phyloP scores from a whole-genome alignment of 1,284 basidiomycete genomes.

The Cryptococcus sp. region DNA sequence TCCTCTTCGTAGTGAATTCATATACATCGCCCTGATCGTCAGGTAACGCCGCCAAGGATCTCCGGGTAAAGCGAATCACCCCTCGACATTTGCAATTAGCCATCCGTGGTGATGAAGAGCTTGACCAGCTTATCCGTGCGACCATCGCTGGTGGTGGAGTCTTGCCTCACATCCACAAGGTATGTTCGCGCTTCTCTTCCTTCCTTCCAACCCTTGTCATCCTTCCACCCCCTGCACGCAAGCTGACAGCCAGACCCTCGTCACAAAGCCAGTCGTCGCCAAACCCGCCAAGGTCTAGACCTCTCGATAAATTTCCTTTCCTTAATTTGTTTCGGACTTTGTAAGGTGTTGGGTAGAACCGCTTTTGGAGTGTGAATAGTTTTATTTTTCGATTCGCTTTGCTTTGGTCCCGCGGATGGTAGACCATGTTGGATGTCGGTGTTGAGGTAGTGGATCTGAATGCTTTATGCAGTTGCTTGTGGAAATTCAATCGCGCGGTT shows the following conservation, averaged over 20 bases:
- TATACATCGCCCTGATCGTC: neutral
- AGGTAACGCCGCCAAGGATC: constrained; percentile 96
- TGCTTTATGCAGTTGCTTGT: too few species aligned
- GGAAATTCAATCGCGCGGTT: too few species aligned
- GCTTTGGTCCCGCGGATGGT: constrained; percentile 3
- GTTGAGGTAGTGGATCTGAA: too few species aligned
- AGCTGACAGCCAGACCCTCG: constrained; percentile 22
- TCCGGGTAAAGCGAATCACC: constrained; percentile 93
- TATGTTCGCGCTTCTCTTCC: constrained; percentile 10
- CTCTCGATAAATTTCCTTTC: neutral
- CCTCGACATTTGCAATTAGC: constrained; percentile 66
- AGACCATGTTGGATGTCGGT: neutral
- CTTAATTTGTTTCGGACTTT: neutral
- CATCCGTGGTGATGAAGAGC: constrained; percentile 85
- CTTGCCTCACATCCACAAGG: constrained; percentile 93
- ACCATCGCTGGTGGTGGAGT: constrained; percentile 78
- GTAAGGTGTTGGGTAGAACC: neutral
- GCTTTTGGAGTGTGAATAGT: neutral
- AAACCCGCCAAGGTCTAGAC: constrained; percentile 16
- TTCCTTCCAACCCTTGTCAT: neutral
- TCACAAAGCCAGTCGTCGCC: constrained; percentile 24
- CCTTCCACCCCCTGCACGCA: neutral
- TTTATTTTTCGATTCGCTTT: constrained; percentile 5
- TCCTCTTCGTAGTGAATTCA: neutral
- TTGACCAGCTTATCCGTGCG: constrained; percentile 53